Percentiles rank a stretch among this genome's conserved stretches.
Conservation (phyloP, 345 rosid species). For the Barbarea vulgaris region DNA sequence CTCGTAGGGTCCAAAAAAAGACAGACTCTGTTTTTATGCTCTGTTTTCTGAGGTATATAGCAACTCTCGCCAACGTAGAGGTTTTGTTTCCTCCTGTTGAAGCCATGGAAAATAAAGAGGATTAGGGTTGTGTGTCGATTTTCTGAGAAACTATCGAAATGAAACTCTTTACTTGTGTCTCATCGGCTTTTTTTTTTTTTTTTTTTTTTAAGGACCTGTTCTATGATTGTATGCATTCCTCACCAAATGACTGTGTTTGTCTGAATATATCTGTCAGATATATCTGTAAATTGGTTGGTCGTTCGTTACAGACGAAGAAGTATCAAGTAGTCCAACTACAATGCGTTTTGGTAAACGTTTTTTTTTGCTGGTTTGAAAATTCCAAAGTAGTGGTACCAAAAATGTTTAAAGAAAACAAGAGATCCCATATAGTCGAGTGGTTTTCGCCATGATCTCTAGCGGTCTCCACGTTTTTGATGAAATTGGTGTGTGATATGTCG, state of each 20-base stretch:
- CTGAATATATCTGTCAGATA: neutral
- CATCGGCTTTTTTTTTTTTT: neutral
- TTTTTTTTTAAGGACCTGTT: neutral
- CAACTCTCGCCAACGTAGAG: neutral
- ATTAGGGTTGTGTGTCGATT: neutral
- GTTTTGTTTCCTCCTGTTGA: neutral
- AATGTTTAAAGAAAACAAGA: neutral
- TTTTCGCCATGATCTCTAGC: neutral
- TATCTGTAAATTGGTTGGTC: neutral
- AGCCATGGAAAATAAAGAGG: neutral
- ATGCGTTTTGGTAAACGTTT: neutral
- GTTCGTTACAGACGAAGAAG: constrained; percentile 5
- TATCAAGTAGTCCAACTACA: neutral
- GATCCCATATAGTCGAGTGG: neutral
- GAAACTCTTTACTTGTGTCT: neutral
- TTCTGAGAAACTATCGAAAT: constrained; percentile 1
- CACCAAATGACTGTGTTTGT: constrained; percentile 6
- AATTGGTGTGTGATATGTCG: neutral
- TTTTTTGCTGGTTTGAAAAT: too few species aligned
- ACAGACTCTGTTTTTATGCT: neutral
- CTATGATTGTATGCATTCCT: constrained; percentile 10
- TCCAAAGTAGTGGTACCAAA: neutral
- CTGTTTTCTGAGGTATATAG: neutral
- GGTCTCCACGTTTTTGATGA: neutral
- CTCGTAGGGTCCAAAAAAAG: constrained; percentile 22